Evolutionary conservation across 768 basidiomycete genomes (phyloP).

Genomic region (Boletus coccyginus): DNA sequence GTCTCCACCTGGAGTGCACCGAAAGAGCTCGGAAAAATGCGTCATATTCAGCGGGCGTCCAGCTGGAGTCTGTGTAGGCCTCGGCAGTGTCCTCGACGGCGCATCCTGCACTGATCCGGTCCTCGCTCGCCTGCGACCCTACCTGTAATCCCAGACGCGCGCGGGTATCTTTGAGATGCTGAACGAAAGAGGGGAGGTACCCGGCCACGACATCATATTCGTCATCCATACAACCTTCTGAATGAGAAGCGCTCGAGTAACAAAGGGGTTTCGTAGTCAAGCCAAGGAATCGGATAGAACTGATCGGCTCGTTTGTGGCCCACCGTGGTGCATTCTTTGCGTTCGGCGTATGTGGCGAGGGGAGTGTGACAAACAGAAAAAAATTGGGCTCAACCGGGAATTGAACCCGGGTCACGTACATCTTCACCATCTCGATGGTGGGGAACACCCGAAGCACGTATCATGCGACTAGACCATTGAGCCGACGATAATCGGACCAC

Average conservation of each 20-base stretch:
- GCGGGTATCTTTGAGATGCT: constrained; percentile 26
- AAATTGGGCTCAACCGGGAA: constrained; percentile 28
- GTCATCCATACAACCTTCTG: constrained; percentile 4
- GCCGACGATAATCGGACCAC: background rate
- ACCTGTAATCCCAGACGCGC: constrained; percentile 14
- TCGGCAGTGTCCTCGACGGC: background rate
- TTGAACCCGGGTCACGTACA: constrained; percentile 38
- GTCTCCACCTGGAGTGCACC: constrained; percentile 65
- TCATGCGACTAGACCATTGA: constrained; percentile 38
- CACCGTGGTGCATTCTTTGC: constrained; percentile 16
- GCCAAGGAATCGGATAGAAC: background rate
- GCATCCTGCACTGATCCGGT: background rate
- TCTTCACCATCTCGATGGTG: constrained; percentile 24
- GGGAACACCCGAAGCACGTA: constrained; percentile 34
- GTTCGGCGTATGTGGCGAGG: background rate
- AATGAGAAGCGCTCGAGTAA: background rate
- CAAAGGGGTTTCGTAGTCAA: background rate
- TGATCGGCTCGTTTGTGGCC: background rate
- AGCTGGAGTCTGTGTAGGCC: constrained; percentile 28
- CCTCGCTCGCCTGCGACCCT: background rate
- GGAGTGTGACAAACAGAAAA: constrained; percentile 3
- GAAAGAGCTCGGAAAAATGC: constrained; percentile 68
- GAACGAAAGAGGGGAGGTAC: constrained; percentile 26
- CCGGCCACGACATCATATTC: constrained; percentile 19
- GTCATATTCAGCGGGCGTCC: constrained; percentile 70